Conservation (phyloP, 2,329 filamentous ascomycete species). For the Elsinoe australis region DNA sequence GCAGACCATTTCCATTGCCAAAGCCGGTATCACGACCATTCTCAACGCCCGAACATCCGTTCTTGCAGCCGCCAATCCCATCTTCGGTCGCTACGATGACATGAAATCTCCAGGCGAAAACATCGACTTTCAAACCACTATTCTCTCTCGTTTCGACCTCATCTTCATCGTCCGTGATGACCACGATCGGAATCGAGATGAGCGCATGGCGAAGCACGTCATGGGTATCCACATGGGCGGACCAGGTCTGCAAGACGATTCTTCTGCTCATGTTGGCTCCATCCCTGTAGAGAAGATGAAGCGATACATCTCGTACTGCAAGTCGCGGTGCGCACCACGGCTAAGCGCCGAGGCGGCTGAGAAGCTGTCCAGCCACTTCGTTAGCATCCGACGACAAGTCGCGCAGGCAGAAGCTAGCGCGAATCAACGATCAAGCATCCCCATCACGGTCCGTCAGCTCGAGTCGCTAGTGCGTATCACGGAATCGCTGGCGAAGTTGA, state of each 20-base stretch:
- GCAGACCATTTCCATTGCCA: slow-evolving; percentile 97
- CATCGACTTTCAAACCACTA: slow-evolving; percentile 98
- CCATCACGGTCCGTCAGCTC: slow-evolving; percentile 93
- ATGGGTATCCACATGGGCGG: slow-evolving; percentile 96
- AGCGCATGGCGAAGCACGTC: slow-evolving; percentile 91
- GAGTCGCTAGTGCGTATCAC: slow-evolving; percentile 97
- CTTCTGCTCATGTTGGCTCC: slow-evolving; percentile 74
- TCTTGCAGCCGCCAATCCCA: slow-evolving; percentile 89
- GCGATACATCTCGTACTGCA: slow-evolving; percentile 94
- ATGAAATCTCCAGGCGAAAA: slow-evolving; percentile 97
- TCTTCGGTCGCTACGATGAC: slow-evolving; percentile 96
- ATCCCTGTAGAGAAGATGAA: slow-evolving; percentile 96
- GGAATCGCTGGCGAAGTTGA: slow-evolving; percentile 87
- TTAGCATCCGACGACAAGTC: slow-evolving; percentile 89
- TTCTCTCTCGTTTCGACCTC: slow-evolving; percentile 97
- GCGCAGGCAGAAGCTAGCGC: slow-evolving; percentile 84
- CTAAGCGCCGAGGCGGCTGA: slow-evolving; percentile 86
- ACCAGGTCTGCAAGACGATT: slow-evolving; percentile 69
- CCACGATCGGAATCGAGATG: slow-evolving; percentile 81
- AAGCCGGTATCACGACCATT: slow-evolving; percentile 97
- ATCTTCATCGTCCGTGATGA: slow-evolving; percentile 98
- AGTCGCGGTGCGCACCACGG: slow-evolving; percentile 87
- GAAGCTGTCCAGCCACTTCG: slow-evolving; percentile 94
- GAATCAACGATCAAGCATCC: slow-evolving; percentile 85
- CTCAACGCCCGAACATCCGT: slow-evolving; percentile 94